Base-by-base conservation (phyloP, 169 alveolate species). In the Eimeria sp. region DNA sequence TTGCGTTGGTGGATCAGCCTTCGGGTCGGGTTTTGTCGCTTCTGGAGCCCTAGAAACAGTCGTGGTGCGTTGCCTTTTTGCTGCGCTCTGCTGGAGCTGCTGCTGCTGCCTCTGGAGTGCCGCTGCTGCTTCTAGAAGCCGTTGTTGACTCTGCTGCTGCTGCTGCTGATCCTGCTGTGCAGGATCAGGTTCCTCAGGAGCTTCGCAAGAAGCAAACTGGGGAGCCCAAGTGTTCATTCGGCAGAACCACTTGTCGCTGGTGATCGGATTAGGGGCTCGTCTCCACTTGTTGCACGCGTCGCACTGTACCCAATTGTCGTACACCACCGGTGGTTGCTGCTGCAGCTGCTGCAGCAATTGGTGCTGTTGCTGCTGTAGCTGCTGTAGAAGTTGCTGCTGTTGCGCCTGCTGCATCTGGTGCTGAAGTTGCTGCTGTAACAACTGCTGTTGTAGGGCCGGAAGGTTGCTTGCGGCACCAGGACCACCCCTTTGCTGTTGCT, bases 251-350 rank as follows among this genome's bases (percentile, higher is more conserved):
- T 92, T 92, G 57, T 92, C 95, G 86, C 92, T 92, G 5, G 90
- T 92, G 84, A 92, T 80, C 61, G 88, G 78, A 7, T 54, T 61
- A 16, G 95, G 95, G 18, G 95, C 95, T 18, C 95, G 57, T 54
- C 95, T 76, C 95, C 95, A 92, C 27, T 92, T 92, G 92, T 92
- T 92, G 92, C 95, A 92, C 27, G 95, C 91, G 27, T 92, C 95
- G 86, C 95, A 92, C 83, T 92, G 95, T 84, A 92, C 95, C 95
- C 95, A 92, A 75, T 92, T 82, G 83, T 92, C 95, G 40, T 78
- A 58, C 16, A 92, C 92, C 22, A 92, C 84, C 5, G 88, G 86
- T 75, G 95, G 82, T 34, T 57, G 73, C 51, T 54, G 88, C 73
- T 70, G 84, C 70, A 75, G 87, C 88, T 72, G 87, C 95, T 72